Evolutionary conservation across 352 stramenopile species (phyloP).

Genomic region (Globisporangium recalcitrans): DNA sequence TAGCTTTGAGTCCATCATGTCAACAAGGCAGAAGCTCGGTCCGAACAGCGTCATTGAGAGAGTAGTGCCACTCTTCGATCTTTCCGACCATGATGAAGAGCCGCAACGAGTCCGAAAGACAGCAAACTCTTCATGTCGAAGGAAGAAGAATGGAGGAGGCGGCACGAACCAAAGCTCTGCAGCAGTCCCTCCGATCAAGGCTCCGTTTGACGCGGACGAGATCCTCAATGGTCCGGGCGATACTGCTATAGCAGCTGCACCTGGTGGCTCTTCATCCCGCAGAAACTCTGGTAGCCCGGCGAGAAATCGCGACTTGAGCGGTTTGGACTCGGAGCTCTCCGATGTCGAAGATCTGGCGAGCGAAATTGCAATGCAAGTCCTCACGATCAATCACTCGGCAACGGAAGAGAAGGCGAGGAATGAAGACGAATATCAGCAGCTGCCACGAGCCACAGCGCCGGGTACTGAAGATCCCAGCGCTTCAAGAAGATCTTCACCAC

Average conservation of each 20-base stretch:
- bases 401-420: not conserved
- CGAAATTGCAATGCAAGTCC: slow-evolving; percentile 8
- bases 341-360: slow-evolving; percentile 6
- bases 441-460: not conserved
- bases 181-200: not conserved
- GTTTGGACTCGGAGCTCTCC: slow-evolving; percentile 10
- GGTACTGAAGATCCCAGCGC: not conserved
- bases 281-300: not conserved
- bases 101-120: not conserved
- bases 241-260: not conserved
- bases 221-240: not conserved
- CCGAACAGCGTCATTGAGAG: slow-evolving; percentile 23
- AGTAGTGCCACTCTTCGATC: slow-evolving; percentile 34
- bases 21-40: slow-evolving; percentile 17
- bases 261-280: not conserved
- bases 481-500: not conserved
- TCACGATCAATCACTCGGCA: too few species aligned
- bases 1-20: not conserved
- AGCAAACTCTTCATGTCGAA: slow-evolving; percentile 14
- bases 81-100: slow-evolving; percentile 16
- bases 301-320: not conserved
- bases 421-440: not conserved
- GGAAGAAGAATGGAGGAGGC: slow-evolving; percentile 15
- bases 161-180: not conserved
- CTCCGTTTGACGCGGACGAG: slow-evolving; percentile 12